Evolutionary conservation across 371 early-diverging fungal genomes (phyloP).

Genomic region (Parasitella parasitica): DNA sequence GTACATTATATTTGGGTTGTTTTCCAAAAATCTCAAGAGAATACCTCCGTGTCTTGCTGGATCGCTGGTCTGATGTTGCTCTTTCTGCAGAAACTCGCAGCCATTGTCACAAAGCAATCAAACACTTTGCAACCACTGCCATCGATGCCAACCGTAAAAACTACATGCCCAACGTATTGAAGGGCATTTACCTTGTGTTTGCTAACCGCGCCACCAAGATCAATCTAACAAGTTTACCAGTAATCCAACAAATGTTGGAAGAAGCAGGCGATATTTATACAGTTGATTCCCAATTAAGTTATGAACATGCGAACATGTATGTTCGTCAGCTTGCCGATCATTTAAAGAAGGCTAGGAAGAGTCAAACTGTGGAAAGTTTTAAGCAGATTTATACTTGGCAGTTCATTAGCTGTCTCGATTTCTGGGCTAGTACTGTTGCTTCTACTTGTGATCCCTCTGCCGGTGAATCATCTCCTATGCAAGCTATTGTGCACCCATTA

Average conservation of each 20-base stretch:
- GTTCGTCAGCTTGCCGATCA: conserved; percentile 88
- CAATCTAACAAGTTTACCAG: conserved; percentile 68
- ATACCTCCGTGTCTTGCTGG: conserved; percentile 70
- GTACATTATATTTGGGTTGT: conserved; percentile 75
- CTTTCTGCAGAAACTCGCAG: conserved; percentile 66
- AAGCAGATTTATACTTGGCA: conserved; percentile 93
- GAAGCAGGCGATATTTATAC: conserved; percentile 87
- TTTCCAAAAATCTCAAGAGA: conserved; percentile 82
- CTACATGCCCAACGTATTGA: conserved; percentile 52
- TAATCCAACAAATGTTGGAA: conserved; percentile 81
- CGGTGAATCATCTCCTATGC: conserved; percentile 36
- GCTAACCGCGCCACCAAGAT: conserved; percentile 74
- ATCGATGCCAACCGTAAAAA: conserved; percentile 34
- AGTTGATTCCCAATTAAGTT: conserved; percentile 67
- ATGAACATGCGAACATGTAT: conserved; percentile 88
- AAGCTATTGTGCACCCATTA: conserved; percentile 33
- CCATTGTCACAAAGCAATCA: conserved; percentile 48
- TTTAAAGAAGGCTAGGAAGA: conserved; percentile 80
- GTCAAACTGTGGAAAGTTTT: conserved; percentile 78
- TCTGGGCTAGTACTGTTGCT: conserved; percentile 81
- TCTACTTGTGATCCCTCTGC: conserved; percentile 60
- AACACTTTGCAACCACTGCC: conserved; percentile 30
- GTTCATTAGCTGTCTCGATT: conserved; percentile 82
- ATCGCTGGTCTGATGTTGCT: conserved; percentile 65
- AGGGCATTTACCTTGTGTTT: conserved; percentile 81